Base-by-base conservation (phyloP, 768 basidiomycete genomes). In the Suillus alpinus region DNA sequence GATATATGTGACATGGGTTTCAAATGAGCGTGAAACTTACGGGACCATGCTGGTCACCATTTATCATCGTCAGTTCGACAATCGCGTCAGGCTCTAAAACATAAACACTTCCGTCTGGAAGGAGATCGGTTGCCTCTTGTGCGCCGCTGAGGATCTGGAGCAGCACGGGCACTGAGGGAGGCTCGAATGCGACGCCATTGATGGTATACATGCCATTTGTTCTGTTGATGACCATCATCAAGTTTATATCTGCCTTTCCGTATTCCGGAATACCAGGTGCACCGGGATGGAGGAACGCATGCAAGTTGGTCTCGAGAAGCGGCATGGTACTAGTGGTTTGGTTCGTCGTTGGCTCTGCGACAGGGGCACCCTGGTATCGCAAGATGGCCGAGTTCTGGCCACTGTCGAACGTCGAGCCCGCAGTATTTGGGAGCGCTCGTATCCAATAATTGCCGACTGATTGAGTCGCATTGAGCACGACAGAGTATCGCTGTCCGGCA, bases 401-500 rank as follows among this genome's bases (percentile, higher is more conserved):
- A 43, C 75, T 76, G 8, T 77, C 76, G 10, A 73, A 64, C 0
- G 76, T 75, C 14, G 76, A 75, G 39, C 76, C 70, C 2, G 57
- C n/a, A 51, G 12, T 44, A 26, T 43, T 31, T 0, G 62, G 49
- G 32, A 66, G 23, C 1, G 60, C 61, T 37, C 61, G 61, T 37
- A 64, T 61, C 59, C 71, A 83, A 57, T 83, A 83, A 66, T 83
- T 83, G n/a, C 50, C 64, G 23, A 76, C 46, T 0, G 72, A 64
- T 43, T 78, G 71, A 62, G 78, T 73, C 5, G 81, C 77, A 68
- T 70, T 65, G 1, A 83, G 65, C 12, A 83, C 68, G 59, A 82
- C 73, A 1, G 81, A 82, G 61, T 81, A 82, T 32, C 81, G 76
- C 62, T 83, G 81, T 4, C 77, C 80, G 6, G 73, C 59, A 10